phyloP scores from a whole-genome alignment of 768 basidiomycete genomes.

The Termitomyces sp. region DNA sequence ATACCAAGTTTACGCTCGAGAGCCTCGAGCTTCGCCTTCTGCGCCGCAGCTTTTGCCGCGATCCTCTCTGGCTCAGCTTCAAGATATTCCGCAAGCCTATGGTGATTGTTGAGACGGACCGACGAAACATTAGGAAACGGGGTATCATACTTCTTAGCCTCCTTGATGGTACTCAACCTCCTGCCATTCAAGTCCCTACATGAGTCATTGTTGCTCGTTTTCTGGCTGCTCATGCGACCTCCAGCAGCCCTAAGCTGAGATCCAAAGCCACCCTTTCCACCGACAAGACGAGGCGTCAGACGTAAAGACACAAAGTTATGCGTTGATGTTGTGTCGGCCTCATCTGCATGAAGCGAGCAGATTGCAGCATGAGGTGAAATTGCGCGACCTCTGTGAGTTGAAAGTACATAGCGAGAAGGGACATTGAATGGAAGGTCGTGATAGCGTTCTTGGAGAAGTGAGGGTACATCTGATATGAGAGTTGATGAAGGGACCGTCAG shows the following conservation, averaged over 20 bases:
- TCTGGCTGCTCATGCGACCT: conserved; percentile 95
- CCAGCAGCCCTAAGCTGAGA: conserved; percentile 95
- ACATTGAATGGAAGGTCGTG: conserved; percentile 26
- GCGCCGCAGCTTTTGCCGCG: conserved; percentile 70
- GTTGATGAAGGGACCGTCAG: conserved; percentile 25
- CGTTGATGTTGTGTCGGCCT: conserved; percentile 11
- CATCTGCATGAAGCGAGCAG: conserved; percentile 18
- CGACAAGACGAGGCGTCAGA: conserved; percentile 67
- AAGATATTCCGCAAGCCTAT: conserved; percentile 78
- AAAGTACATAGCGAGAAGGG: conserved; percentile 24
- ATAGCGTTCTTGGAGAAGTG: conserved; percentile 28
- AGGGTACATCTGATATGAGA: conserved; percentile 23
- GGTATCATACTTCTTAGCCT: conserved; percentile 80
- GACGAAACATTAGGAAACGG: background rate
- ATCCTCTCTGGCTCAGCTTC: conserved; percentile 79
- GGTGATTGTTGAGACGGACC: background rate
- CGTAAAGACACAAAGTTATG: conserved; percentile 55
- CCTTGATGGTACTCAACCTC: conserved; percentile 89
- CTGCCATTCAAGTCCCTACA: conserved; percentile 90
- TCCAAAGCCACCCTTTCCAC: conserved; percentile 98
- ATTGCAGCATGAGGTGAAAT: conserved; percentile 21
- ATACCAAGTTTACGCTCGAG: conserved; percentile 84
- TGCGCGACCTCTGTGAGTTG: conserved; percentile 32
- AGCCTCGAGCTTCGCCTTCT: conserved; percentile 76
- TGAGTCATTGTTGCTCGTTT: conserved; percentile 92